Percentiles rank a stretch among this genome's conserved stretches.
Conservation (phyloP, 139 green algal species). For the Klebsormidium nitens region DNA sequence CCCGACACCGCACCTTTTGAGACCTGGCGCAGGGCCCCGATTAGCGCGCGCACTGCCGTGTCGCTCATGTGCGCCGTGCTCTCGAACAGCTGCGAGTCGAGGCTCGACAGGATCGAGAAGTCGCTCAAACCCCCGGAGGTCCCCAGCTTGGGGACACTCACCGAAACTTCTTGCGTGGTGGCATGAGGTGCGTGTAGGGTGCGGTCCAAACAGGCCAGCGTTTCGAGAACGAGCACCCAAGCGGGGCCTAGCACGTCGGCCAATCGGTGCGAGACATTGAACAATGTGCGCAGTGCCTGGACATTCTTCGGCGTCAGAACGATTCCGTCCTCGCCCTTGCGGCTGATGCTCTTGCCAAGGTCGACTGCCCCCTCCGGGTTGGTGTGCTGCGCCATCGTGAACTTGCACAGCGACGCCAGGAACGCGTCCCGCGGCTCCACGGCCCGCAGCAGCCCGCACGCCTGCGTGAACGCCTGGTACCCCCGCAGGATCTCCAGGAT, state of each 20-base stretch:
- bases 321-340: conserved; percentile 24
- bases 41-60: neutral
- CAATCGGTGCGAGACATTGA: conserved; percentile 71
- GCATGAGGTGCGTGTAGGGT: conserved; percentile 62
- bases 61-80: conserved; percentile 30
- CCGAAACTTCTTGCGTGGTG: conserved; percentile 59
- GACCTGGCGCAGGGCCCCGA: conserved; percentile 13
- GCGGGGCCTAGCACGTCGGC: conserved; percentile 48
- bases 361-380: neutral
- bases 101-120: conserved; percentile 37
- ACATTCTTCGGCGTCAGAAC: conserved; percentile 72
- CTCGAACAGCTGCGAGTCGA: conserved; percentile 44
- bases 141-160: too few relatives aligned
- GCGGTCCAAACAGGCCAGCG: conserved; percentile 64
- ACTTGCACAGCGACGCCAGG: conserved; percentile 62
- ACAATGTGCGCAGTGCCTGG: conserved; percentile 70
- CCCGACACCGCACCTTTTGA: conserved; percentile 11
- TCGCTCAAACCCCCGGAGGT: conserved; percentile 31
- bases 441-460: conserved; percentile 51
- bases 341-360: neutral
- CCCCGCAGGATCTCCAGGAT: conserved; percentile 40
- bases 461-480: conserved; percentile 44
- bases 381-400: conserved; percentile 49
- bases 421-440: conserved; percentile 64
- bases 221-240: conserved; percentile 66